Evolutionary conservation across 169 alveolate genomes (phyloP), one percentile per base, ranked within the genome.

Genomic region (Cryptosporidium ubiquitum): DNA sequence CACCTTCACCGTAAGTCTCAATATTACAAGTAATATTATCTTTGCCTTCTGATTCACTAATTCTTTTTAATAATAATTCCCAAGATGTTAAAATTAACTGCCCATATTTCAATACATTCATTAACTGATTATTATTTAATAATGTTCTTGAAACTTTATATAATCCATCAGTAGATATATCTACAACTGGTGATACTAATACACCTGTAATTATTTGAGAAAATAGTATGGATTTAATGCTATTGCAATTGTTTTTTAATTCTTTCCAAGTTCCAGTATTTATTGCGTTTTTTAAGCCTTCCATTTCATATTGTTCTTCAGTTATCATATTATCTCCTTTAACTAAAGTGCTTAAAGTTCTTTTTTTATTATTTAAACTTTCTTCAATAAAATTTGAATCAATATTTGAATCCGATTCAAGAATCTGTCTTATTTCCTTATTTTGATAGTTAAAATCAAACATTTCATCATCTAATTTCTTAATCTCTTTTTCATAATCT

Each of bases 141-240:
- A 73, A 39, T 31, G 89, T 60, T 40, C 37, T 58, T 10, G 73
- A 58, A 40, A 61, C 89, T 18, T 60, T 64, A 31, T 61, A 79
- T 42, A 79, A 33, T 26, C 89, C 89, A 14, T 79, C 89, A 20
- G 66, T 31, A 37, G 74, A 47, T n/a, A 79, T 44, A n/a, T 58
- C 73, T 12, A 79, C 68, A 2, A 47, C 66, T 61, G 89, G 89
- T 3, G 89, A 47, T 42, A 61, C 64, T 31, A 79, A 79, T 7
- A 79, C 61, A 61, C 89, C 61, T 9, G 89, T 42, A 44, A 64
- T 64, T n/a, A 79, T 79, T 39, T 79, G 89, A 16, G 89, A 58
- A 79, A 79, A 79, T 31, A 79, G 18, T 26, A 79, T 64, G 3
- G 89, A 33, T n/a, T 79, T 79, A n/a, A 79, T 79, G 29, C 51